Conservation (phyloP, 1,284 basidiomycete species). For the Moesziomyces antarcticus region DNA sequence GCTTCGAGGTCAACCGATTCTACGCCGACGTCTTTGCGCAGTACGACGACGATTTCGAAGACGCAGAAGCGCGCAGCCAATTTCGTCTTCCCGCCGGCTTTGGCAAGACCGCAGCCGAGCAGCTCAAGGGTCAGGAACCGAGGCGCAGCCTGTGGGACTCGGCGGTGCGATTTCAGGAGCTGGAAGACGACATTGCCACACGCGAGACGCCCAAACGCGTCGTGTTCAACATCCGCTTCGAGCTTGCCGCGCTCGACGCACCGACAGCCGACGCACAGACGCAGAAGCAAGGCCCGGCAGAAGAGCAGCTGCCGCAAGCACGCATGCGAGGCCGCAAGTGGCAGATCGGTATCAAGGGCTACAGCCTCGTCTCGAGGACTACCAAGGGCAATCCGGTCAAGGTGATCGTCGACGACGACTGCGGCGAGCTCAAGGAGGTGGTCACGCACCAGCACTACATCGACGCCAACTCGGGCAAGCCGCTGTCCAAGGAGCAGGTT, state of each 20-base stretch:
- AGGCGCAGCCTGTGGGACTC: conserved; percentile 53
- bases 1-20: conserved; percentile 76
- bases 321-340: conserved; percentile 73
- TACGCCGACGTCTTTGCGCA: conserved; percentile 69
- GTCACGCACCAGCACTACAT: conserved; percentile 73
- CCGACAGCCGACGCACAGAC: conserved; percentile 4
- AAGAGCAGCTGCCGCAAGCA: conserved; percentile 43
- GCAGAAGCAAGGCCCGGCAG: not conserved
- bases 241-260: conserved; percentile 72
- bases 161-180: conserved; percentile 55
- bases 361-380: conserved; percentile 59
- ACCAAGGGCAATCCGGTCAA: conserved; percentile 58
- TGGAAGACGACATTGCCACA: conserved; percentile 63
- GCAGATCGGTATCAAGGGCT: conserved; percentile 89
- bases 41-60: conserved; percentile 60
- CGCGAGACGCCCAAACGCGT: conserved; percentile 86
- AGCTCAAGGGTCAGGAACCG: conserved; percentile 36
- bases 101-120: conserved; percentile 26
- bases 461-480: conserved; percentile 74
- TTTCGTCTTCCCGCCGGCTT: conserved; percentile 26
- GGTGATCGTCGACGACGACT: conserved; percentile 57
- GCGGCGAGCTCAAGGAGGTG: conserved; percentile 53
- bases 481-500: conserved; percentile 77
- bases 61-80: conserved; percentile 22
- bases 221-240: conserved; percentile 82